Base-by-base conservation (phyloP, 495 filamentous ascomycete species). In the Xylaria curta region DNA sequence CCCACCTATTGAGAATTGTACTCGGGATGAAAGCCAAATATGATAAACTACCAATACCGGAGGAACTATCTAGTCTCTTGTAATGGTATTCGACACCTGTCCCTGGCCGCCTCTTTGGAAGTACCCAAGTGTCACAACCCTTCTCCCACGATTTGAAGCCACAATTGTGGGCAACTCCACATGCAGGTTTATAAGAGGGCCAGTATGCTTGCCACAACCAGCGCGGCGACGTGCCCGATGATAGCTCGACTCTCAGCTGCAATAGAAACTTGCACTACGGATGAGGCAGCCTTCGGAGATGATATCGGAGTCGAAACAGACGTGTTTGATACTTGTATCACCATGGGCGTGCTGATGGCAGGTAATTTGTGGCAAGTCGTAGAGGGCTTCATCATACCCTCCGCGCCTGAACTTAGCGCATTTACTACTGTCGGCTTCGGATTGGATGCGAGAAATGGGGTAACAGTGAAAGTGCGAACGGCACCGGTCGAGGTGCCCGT, bases 1-100 rank as follows among this genome's bases (percentile, higher is more conserved):
- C 79, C 81, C 49, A 69, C 76, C 33, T 85, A 83, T 73, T 86
- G 8, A 40, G 36, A 6, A 70, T 15, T 17, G 8, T 51, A 28
- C 28, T 28, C 47, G 53, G 36, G 26, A 63, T 56, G 38, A 33
- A 51, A 59, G 1, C 10, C 1, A 0, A 44, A 12, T 46, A 13
- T 56, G 36, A 46, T 68, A 67, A 53, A 40, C 40, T 51, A 70
- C 68, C 42, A 59, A 62, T 54, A 26, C 17, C 10, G 26, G 38
- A 47, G 33, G 33, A 19, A 40, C 56, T 44, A 33, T 63, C n/a
- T 24, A 17, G 63, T 75, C 10, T 70, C 72, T 67, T 64, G 1
- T 64, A 42, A n/a, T 70, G 66, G 28, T 59, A 59, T 47, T n/a
- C 19, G 59, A 31, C 33, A 44, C 9, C 9, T 7, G 12, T 19